Evolutionary conservation across 1,139 yeast species (phyloP).

Genomic region (Saccharomyces hybrid): DNA sequence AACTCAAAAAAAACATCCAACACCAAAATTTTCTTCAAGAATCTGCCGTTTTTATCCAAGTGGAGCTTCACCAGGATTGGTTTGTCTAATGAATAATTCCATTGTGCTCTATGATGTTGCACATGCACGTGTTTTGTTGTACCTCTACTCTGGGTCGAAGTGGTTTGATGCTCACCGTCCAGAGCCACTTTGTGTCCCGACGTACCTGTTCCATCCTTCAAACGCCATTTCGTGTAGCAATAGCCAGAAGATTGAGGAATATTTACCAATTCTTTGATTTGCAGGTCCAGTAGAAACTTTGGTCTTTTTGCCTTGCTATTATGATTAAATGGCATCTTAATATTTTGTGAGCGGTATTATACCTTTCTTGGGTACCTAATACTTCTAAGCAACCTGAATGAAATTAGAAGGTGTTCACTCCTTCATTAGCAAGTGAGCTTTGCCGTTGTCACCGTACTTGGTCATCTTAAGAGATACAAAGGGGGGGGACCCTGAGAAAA

Average conservation of each 20-base stretch:
- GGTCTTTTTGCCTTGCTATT: slow-evolving; percentile 8
- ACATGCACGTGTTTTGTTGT: slow-evolving; percentile 33
- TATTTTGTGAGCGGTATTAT: neutral
- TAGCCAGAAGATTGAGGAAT: slow-evolving; percentile 73
- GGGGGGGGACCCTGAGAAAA: neutral
- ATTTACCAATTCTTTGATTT: slow-evolving; percentile 64
- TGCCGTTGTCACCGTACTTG: neutral
- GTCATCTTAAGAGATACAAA: neutral
- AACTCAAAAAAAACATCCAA: slow-evolving; percentile 35
- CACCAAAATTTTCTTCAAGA: slow-evolving; percentile 33
- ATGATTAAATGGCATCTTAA: slow-evolving; percentile 11
- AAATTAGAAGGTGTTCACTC: neutral
- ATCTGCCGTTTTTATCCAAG: slow-evolving; percentile 32
- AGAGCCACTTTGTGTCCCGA: slow-evolving; percentile 9
- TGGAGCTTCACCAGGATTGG: slow-evolving; percentile 36
- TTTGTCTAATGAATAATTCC: slow-evolving; percentile 37
- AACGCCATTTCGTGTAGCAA: slow-evolving; percentile 56
- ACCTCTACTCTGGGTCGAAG: slow-evolving; percentile 2
- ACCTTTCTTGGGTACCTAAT: neutral
- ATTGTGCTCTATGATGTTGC: slow-evolving; percentile 42
- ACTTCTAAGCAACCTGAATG: neutral
- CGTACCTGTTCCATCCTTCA: slow-evolving; percentile 37
- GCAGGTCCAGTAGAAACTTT: slow-evolving; percentile 40
- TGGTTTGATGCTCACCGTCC: slow-evolving; percentile 27
- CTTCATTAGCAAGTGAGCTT: neutral